Evolutionary conservation across 2,329 filamentous ascomycete genomes (phyloP).

Genomic region (Pyrenochaeta sp.): DNA sequence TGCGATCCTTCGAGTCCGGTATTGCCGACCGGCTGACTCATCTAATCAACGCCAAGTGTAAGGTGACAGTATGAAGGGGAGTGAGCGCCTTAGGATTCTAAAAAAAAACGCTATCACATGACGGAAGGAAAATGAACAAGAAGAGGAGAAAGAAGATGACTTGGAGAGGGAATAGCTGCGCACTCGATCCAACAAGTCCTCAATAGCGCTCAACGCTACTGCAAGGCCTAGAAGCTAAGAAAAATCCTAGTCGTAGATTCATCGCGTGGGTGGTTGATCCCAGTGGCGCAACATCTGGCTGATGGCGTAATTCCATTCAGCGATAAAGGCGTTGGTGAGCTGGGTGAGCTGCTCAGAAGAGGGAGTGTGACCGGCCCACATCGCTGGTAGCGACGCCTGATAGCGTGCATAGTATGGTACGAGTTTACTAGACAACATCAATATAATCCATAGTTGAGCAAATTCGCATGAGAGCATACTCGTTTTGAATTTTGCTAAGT

Average conservation of each 20-base stretch:
- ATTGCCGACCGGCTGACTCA: background rate
- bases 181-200: background rate
- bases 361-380: conserved; percentile 73
- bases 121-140: background rate
- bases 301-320: conserved; percentile 73
- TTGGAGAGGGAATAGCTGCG: background rate
- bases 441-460: background rate
- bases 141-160: background rate
- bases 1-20: background rate
- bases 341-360: conserved; percentile 64
- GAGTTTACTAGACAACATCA: conserved; percentile 60
- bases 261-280: conserved; percentile 62
- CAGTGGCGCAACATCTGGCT: conserved; percentile 74
- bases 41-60: background rate
- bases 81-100: background rate
- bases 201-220: background rate
- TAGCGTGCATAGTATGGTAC: conserved; percentile 67
- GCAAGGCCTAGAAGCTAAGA: background rate
- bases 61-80: background rate
- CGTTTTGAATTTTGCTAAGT: conserved; percentile 70
- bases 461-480: conserved; percentile 59
- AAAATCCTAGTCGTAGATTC: background rate
- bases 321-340: conserved; percentile 69
- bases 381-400: conserved; percentile 70
- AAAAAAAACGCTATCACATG: background rate